Base-by-base conservation (phyloP, 2,329 filamentous ascomycete genomes). In the Nigrospora oryzae region DNA sequence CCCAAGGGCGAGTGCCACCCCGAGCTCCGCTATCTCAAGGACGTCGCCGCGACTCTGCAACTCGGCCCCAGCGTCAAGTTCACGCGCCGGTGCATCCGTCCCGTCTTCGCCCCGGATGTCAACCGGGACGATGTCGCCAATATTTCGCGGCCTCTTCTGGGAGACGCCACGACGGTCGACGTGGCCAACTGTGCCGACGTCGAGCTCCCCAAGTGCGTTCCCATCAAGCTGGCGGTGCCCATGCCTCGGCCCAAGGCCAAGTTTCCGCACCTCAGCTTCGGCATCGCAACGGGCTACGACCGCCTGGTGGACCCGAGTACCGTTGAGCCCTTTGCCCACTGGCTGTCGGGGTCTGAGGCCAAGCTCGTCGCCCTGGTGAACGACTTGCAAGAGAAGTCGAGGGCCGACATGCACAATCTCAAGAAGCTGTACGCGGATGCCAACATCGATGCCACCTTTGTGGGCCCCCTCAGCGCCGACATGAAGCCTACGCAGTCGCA, bases 261-360 rank as follows among this genome's bases (percentile, higher is more conserved):
- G 10, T 75, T 76, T 49, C 62, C 66, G 0, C 68, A 79, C 42
- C 66, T 80, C 38, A 59, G 77, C 46, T 81, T 83, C 48, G 78
- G 76, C 45, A 68, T 81, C 5, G 57, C 72, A 8, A 73, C 75
- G 41, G 79, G 82, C 51, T 82, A 83, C 54, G 65, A 84, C 53
- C 83, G 83, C 50, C 70, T 96, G 46, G 85, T 89, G 41, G 87
- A 94, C 71, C 75, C 93, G 59, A 95, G 94, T 60, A 88, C 95
- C 40, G 64, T 82, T 35, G 79, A 86, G 65, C 84, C 77, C 0
- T 76, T 81, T 45, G 61, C 69, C 13, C 75, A 77, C 49, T 82
- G 77, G 79, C 67, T 80, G 1, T 63, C 69, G 2, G 64, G 69
- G 36, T 71, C 73, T 0, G 67, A 67, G 12, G 69, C 74, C 4